These are phyloP conservation scores for Willaertia magna DNA, from an alignment of 208 protist species.

Conservation along the genomic window DNA sequence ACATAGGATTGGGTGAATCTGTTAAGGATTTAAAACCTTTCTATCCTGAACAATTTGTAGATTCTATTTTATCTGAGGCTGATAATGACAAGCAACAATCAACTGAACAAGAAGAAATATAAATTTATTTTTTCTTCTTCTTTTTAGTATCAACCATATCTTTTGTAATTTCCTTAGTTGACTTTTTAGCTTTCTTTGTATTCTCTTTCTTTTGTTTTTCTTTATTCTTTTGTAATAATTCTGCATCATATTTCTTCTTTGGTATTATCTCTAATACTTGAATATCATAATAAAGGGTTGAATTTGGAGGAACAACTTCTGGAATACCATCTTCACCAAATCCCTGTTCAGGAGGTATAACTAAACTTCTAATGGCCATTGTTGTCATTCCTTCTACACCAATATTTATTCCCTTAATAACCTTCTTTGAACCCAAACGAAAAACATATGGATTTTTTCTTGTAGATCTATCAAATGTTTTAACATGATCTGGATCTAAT, in stretches of 20 bases:
- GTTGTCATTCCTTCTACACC: constrained; percentile 2
- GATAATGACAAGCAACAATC: not conserved
- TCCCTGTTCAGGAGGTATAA: not conserved
- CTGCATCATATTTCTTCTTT: not conserved
- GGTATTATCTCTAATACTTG: not conserved
- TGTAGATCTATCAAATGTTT: not conserved
- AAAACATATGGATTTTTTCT: not conserved
- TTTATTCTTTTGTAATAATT: not conserved
- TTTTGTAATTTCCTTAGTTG: not conserved
- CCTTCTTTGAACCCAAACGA: not conserved
- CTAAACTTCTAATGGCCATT: not conserved
- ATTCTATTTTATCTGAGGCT: not conserved
- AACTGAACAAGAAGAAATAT: not conserved
- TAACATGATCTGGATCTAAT: not conserved
- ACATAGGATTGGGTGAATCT: not conserved
- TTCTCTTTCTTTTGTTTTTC: not conserved
- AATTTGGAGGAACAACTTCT: not conserved
- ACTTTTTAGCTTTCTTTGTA: not conserved
- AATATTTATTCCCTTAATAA: constrained; percentile 8
- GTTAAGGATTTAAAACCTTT: not conserved
- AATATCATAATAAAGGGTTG: constrained; percentile 6
- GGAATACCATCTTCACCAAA: not conserved
- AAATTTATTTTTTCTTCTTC: not conserved
- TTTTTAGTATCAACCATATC: not conserved
- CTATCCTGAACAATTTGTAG: not conserved